Evolutionary conservation across 352 stramenopile genomes (phyloP).

Genomic region (Globisporangium spinosum): DNA sequence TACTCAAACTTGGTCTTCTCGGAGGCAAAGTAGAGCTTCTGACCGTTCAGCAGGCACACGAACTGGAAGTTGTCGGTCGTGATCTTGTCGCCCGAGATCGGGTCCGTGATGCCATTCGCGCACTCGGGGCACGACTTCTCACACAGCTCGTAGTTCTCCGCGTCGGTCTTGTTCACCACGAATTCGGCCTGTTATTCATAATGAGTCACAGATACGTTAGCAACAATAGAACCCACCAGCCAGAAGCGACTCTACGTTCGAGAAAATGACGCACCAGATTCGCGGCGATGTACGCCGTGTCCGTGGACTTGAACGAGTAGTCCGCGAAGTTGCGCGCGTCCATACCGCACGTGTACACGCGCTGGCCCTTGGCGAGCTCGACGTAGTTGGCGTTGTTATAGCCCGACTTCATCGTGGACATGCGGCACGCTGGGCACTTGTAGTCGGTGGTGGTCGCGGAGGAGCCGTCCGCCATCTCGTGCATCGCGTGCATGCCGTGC

Average conservation of each 20-base stretch:
- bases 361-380: constrained; percentile 53
- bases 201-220: not conserved
- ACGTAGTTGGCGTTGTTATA: constrained; percentile 72
- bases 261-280: constrained; percentile 50
- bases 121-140: constrained; percentile 42
- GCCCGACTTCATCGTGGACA: constrained; percentile 46
- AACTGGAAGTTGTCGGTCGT: constrained; percentile 61
- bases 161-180: constrained; percentile 42
- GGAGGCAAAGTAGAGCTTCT: constrained; percentile 86
- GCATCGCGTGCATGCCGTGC: constrained; percentile 23
- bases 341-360: constrained; percentile 79
- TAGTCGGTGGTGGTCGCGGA: constrained; percentile 39
- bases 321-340: constrained; percentile 35
- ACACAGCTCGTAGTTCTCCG: constrained; percentile 35
- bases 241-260: not conserved
- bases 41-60: constrained; percentile 66
- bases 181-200: constrained; percentile 34
- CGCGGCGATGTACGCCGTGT: constrained; percentile 66
- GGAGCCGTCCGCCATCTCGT: constrained; percentile 16
- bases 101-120: constrained; percentile 45
- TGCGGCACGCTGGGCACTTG: constrained; percentile 71
- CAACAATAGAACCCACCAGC: not conserved
- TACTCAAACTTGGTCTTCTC: constrained; percentile 63
- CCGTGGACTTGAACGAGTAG: constrained; percentile 58
- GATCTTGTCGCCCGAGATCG: constrained; percentile 54